These are phyloP conservation scores for Boechera divaricarpa DNA, from an alignment of 345 rosid species.

Conservation along the genomic window DNA sequence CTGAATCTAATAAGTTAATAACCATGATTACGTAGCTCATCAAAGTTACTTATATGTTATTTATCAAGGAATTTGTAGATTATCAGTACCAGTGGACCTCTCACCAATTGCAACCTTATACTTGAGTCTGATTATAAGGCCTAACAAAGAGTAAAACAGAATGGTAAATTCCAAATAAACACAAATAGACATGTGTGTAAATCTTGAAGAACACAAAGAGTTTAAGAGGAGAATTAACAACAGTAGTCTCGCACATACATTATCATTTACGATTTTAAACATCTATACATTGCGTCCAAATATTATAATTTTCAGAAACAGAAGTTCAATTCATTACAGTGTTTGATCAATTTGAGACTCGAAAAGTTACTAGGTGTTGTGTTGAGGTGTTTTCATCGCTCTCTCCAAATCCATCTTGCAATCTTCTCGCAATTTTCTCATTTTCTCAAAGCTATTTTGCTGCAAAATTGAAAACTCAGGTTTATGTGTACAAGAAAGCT, in stretches of 20 bases:
- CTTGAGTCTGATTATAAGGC: not conserved
- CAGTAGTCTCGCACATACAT: not conserved
- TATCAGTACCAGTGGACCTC: not conserved
- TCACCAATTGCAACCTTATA: not conserved
- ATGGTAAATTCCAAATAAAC: not conserved
- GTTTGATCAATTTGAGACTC: conserved; percentile 15
- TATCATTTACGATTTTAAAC: conserved; percentile 13
- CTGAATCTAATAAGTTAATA: not conserved
- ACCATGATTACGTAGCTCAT: not conserved
- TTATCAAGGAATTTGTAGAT: not conserved
- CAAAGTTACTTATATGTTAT: not conserved
- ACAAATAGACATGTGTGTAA: conserved; percentile 13
- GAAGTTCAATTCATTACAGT: conserved; percentile 32
- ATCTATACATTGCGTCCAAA: conserved; percentile 35
- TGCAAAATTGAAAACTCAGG: conserved; percentile 41
- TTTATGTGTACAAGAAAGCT: conserved; percentile 1
- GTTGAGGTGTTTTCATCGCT: conserved; percentile 53
- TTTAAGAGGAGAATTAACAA: not conserved
- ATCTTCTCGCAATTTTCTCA: conserved; percentile 72
- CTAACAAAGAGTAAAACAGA: not conserved
- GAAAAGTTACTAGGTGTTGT: conserved; percentile 44
- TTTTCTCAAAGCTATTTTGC: conserved; percentile 58
- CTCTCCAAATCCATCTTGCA: conserved; percentile 76
- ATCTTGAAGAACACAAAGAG: conserved; percentile 5
- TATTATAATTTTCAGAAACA: conserved; percentile 6